phyloP scores from a whole-genome alignment of 108 stramenopile species.

The Cyclostephanos invisitatus region DNA sequence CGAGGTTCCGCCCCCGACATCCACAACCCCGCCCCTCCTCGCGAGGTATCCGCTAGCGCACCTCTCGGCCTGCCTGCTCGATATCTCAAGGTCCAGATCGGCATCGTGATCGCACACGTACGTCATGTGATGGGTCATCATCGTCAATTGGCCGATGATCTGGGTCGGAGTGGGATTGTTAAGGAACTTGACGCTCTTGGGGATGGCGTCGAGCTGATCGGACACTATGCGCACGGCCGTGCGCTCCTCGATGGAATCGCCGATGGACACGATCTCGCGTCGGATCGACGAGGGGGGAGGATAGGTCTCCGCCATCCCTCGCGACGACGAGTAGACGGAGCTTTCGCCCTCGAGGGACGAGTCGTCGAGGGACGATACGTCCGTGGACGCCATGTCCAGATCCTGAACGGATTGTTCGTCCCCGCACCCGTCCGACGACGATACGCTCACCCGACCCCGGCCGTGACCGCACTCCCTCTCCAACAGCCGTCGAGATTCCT shows the following conservation, averaged over 20 bases:
- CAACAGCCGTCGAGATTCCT: slow-evolving; percentile 44
- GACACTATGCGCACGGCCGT: slow-evolving; percentile 88
- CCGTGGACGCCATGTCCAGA: slow-evolving; percentile 44
- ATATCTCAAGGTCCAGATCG: slow-evolving; percentile 80
- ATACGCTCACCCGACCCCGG: too few species aligned
- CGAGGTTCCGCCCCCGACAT: too few species aligned
- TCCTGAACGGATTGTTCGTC: slow-evolving; percentile 44
- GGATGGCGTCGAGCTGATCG: slow-evolving; percentile 65
- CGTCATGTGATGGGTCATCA: slow-evolving; percentile 83
- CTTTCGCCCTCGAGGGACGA: neutral
- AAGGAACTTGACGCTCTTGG: slow-evolving; percentile 87
- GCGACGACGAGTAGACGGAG: slow-evolving; percentile 64
- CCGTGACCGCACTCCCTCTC: slow-evolving; percentile 42
- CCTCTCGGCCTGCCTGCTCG: slow-evolving; percentile 67
- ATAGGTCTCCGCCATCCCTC: too few species aligned
- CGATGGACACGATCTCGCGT: slow-evolving; percentile 84
- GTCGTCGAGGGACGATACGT: slow-evolving; percentile 41
- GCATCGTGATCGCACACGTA: slow-evolving; percentile 60
- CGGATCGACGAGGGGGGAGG: slow-evolving; percentile 31
- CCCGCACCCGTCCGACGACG: neutral
- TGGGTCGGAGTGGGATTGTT: slow-evolving; percentile 67
- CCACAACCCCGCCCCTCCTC: neutral
- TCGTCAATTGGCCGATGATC: slow-evolving; percentile 80
- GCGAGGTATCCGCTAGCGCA: slow-evolving; percentile 64
- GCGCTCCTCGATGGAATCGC: slow-evolving; percentile 85